phyloP scores from a whole-genome alignment of 495 filamentous ascomycete genomes.

The Xylaria grammica region DNA sequence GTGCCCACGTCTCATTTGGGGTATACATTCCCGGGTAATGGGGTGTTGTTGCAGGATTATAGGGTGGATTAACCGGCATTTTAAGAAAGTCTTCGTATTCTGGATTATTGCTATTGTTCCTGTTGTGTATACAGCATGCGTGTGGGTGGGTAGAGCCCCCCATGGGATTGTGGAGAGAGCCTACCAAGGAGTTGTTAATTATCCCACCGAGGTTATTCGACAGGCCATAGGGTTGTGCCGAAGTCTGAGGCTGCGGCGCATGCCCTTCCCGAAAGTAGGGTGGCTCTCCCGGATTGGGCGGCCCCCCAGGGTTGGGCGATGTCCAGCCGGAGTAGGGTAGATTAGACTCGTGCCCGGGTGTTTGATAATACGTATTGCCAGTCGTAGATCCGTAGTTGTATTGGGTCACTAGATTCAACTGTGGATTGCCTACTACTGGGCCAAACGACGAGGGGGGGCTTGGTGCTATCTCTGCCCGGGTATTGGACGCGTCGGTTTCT shows the following conservation, averaged over 20 bases:
- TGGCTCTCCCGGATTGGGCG: too few relatives aligned
- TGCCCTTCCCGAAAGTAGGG: too few relatives aligned
- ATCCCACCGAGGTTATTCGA: too few relatives aligned
- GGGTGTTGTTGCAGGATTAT: neutral
- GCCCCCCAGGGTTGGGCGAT: neutral
- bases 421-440: neutral
- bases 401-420: neutral
- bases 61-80: neutral
- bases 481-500: neutral
- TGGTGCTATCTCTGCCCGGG: neutral
- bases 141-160: too few relatives aligned
- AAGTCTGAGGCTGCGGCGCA: too few relatives aligned
- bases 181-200: too few relatives aligned
- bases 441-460: neutral
- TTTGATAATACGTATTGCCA: neutral
- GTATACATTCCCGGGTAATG: neutral
- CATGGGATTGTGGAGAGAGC: too few relatives aligned
- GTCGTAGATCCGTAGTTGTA: neutral
- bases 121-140: too few relatives aligned
- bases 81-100: too few relatives aligned
- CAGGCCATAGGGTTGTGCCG: too few relatives aligned
- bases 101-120: too few relatives aligned
- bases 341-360: neutral
- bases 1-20: neutral
- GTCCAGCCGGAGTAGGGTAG: neutral